phyloP scores from a whole-genome alignment of 2,329 filamentous ascomycete genomes.

The Xylariaceae sp. region DNA sequence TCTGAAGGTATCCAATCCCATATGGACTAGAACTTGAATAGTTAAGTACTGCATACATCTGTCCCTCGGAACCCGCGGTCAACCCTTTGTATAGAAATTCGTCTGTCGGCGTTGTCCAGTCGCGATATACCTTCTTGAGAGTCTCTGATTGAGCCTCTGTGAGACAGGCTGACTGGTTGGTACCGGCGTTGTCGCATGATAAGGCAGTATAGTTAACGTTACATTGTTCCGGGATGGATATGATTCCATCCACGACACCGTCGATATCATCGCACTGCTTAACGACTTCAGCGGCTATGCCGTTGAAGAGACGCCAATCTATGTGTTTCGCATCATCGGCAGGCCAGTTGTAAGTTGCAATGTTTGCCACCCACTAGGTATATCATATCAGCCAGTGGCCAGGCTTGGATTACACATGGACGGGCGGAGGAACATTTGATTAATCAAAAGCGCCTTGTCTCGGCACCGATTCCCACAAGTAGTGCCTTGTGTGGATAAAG shows the following conservation, averaged over 20 bases:
- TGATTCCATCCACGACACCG: constrained; percentile 46
- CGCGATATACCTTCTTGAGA: constrained; percentile 30
- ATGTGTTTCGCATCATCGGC: constrained; percentile 42
- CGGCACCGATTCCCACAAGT: not conserved
- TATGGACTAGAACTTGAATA: constrained; percentile 30
- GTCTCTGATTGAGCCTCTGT: constrained; percentile 39
- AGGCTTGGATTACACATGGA: no score
- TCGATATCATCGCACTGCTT: constrained; percentile 50
- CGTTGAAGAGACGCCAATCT: constrained; percentile 41
- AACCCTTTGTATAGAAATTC: constrained; percentile 39
- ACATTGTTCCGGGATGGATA: constrained; percentile 44
- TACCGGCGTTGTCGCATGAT: constrained; percentile 31
- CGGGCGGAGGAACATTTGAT: no score
- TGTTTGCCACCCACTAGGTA: constrained; percentile 35
- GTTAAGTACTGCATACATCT: constrained; percentile 32
- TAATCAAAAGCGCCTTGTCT: no score
- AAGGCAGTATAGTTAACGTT: constrained; percentile 39
- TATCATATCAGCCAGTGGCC: not conserved
- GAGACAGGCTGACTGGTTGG: constrained; percentile 36
- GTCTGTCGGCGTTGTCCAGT: constrained; percentile 27
- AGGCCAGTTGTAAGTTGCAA: constrained; percentile 46
- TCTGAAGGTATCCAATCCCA: constrained; percentile 33
- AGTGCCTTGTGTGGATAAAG: not conserved
- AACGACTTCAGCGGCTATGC: constrained; percentile 37
- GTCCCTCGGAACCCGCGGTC: constrained; percentile 44